phyloP scores from a whole-genome alignment of 495 filamentous ascomycete genomes.

The Aspergillus haitiensis region DNA sequence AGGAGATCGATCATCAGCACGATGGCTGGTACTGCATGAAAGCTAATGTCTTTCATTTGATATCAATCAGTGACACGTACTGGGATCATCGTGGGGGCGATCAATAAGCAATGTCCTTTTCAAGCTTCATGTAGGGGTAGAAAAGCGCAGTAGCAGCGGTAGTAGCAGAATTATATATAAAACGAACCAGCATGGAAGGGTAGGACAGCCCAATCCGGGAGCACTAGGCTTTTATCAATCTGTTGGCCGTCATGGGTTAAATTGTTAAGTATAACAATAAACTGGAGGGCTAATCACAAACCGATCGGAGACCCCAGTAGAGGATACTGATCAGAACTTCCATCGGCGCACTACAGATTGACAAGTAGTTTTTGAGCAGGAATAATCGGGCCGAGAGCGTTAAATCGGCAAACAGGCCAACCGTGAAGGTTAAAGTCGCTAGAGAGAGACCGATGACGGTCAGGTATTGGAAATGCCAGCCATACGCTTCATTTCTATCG shows the following conservation, averaged over 20 bases:
- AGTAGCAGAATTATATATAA: neutral
- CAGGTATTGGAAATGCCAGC: constrained; percentile 82
- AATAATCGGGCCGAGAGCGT: constrained; percentile 66
- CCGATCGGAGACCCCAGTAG: constrained; percentile 72
- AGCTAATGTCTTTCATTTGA: constrained; percentile 61
- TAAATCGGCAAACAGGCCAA: constrained; percentile 74
- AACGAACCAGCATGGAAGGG: constrained; percentile 45
- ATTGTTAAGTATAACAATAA: constrained; percentile 13
- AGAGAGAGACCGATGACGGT: constrained; percentile 79
- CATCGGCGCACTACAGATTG: constrained; percentile 71
- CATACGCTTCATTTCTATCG: constrained; percentile 65
- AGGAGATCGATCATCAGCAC: constrained; percentile 72
- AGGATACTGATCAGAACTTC: constrained; percentile 81
- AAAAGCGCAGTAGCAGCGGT: neutral
- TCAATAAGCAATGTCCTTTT: neutral
- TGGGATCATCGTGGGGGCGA: neutral
- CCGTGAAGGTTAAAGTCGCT: constrained; percentile 65
- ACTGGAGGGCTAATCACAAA: constrained; percentile 20
- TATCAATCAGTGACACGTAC: neutral
- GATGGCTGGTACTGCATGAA: constrained; percentile 75
- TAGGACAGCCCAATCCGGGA: constrained; percentile 51
- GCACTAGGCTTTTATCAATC: constrained; percentile 65
- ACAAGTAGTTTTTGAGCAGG: constrained; percentile 69
- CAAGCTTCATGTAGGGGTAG: too few relatives aligned
- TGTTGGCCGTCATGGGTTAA: constrained; percentile 19